Evolutionary conservation across 2,329 filamentous ascomycete species (phyloP), one percentile per base, ranked within the genome.

Genomic region (Zasmidium cellare): DNA sequence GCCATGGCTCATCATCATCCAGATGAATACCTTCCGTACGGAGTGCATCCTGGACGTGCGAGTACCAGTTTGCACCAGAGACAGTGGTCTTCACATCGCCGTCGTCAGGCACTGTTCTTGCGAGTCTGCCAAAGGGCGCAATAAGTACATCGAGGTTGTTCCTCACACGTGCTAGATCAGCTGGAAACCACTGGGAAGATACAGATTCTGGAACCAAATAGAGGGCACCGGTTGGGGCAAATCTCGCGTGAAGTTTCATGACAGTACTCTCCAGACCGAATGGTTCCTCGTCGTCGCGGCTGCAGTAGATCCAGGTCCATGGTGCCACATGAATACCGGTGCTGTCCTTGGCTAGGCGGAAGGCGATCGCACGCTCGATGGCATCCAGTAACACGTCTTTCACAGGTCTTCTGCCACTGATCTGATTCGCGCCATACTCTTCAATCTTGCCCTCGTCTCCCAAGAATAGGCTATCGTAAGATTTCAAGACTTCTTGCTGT

Each of bases 371-470:
- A 19, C 53, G 41, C 52, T 67, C 61, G 11, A 67, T 59, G 11
- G 63, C 66, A 48, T 62, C 60, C 22, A 69, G 59, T 12, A 71
- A 63, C 28, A 65, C 48, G n/a, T 66, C 54, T 23, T 56, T 61
- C 38, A 60, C 44, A 23, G 44, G 20, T n/a, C 20, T 24, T 18
- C 24, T 28, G 41, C 23, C 14, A 25, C 9, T 23, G 14, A 44
- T 23, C 25, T 52, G 35, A 7, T 35, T 25, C 19, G 24, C 22
- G 3, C n/a, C 24, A 18, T 49, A 11, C n/a, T 49, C 47, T 28
- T 49, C 57, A 28, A 59, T 55, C 25, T 48, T 46, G 11, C 56
- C 56, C 14, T 54, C 14, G 9, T 45, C 55, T 41, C 16, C 35
- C 35, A 41, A 14, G 3, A 41, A 5, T 9, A 41, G 3, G 35